Evolutionary conservation across 352 stramenopile species (phyloP), one percentile per base, ranked within the genome.

Genomic region (Phytopythium litorale): DNA sequence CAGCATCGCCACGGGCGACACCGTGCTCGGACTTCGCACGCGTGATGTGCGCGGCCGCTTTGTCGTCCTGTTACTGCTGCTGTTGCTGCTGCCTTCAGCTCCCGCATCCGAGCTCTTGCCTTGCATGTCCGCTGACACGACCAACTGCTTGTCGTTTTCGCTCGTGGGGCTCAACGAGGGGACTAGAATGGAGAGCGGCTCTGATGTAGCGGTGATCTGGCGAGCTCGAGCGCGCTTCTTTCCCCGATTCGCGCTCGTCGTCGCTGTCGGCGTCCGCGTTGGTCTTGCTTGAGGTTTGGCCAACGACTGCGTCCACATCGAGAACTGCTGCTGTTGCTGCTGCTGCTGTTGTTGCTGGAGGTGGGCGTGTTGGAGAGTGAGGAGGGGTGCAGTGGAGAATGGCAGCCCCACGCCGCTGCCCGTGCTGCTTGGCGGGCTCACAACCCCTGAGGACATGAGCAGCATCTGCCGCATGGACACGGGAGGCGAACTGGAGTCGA

Each of bases 391-490:
- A 21, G 19, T 9, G 33, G 50, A 43, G 30, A 57, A 40, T 12
- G 18, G 51, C 9, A n/a, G 19, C 18, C 2, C 13, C 9, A 23
- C 5, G 51, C 19, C 19, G 51, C 51, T 57, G 9, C 32, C 51
- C 1, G 30, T 32, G 32, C 51, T 57, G 32, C 13, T 57, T 23
- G 55, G 55, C 40, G 55, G 55, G 7, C 37, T 60, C 3, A 38
- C 28, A 33, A 60, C 23, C 7, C 55, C 55, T 19, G 58, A 54
- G 16, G 67, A 56, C 64, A 75, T 63, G 3, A 60, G 25, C 57
- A 75, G 56, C 71, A 74, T 66, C 32, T 79, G 58, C 37, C 73
- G 74, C 60, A 70, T 72, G 18, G 54, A 66, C 40, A 23, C 48
- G n/a, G 46, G 53, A 5, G 52, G 56, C 50, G 43, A 74, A 59